Base-by-base conservation (phyloP, 169 alveolate genomes). In the Plasmodium ovale region DNA sequence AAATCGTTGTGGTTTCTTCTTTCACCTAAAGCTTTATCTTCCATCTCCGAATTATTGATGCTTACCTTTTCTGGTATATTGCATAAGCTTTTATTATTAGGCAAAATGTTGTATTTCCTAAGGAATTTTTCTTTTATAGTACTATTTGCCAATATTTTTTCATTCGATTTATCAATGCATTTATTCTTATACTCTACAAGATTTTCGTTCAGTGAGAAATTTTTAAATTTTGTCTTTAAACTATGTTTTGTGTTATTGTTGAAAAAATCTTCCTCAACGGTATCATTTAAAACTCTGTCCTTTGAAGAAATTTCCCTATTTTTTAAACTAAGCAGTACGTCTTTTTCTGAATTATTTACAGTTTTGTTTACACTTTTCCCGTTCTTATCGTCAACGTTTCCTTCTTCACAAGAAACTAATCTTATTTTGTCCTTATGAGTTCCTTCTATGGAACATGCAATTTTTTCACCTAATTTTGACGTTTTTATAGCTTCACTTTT, bases 301-400 rank as follows among this genome's bases (percentile, higher is more conserved):
- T 71, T 35, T 44, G 67, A 59, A 59, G 37, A 14, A 37, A 19
- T 39, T 37, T 35, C 54, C 27, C 16, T 59, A 74, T 74, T 74
- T 60, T 47, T 60, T 60, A 74, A 59, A 67, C 33, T 31, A 58
- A 59, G 21, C 9, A 56, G 37, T 42, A 25, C 27, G 47, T 74
- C 73, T 74, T 59, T 58, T 59, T 39, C 69, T 42, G 62, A 42
- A 59, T 74, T 58, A n/a, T 47, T 62, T 14, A 59, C 60, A 31
- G 27, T 65, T 16, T 65, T 39, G 14, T 65, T 53, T 37, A 23
- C 29, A 12, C 1, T 42, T 70, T 27, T 53, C 47, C 37, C 27
- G 1, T 51, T 70, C 49, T 69, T 47, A 49, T 69, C 77, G 7
- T 67, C 33, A 67, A 27, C 1, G 9, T 37, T 16, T 51, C 64